Evolutionary conservation across 2,329 filamentous ascomycete species (phyloP).

Genomic region (Leptographium lundbergii): DNA sequence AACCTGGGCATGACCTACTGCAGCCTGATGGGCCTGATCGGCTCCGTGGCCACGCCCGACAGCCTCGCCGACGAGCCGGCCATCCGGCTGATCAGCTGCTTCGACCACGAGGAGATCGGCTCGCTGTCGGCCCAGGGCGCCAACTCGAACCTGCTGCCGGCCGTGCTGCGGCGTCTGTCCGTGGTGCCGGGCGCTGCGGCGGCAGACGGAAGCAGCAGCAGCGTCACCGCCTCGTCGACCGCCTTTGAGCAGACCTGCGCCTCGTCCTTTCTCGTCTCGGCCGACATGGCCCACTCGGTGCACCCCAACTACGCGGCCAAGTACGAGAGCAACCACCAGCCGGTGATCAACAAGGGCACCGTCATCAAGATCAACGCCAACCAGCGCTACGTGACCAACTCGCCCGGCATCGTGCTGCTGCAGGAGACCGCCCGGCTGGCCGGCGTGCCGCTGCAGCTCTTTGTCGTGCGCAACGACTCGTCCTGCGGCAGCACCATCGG

Average conservation of each 20-base stretch:
- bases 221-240: conserved; percentile 45
- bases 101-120: conserved; percentile 97
- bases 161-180: conserved; percentile 75
- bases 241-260: conserved; percentile 89
- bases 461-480: conserved; percentile 92
- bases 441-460: conserved; percentile 81
- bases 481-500: conserved; percentile 94
- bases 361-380: conserved; percentile 99
- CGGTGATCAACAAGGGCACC: conserved; percentile 90
- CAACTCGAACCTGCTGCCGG: conserved; percentile 79
- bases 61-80: conserved; percentile 54
- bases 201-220: conserved; percentile 19
- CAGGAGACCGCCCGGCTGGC: conserved; percentile 69
- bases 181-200: conserved; percentile 42
- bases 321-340: conserved; percentile 82
- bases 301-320: conserved; percentile 91
- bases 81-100: conserved; percentile 86
- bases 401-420: conserved; percentile 82
- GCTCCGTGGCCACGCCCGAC: conserved; percentile 52
- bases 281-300: conserved; percentile 94
- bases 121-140: conserved; percentile 87
- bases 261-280: conserved; percentile 85
- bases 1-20: conserved; percentile 97
- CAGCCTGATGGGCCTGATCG: conserved; percentile 71
- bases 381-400: conserved; percentile 91